phyloP scores from a whole-genome alignment of 345 rosid genomes.

The Durio zibethinus region DNA sequence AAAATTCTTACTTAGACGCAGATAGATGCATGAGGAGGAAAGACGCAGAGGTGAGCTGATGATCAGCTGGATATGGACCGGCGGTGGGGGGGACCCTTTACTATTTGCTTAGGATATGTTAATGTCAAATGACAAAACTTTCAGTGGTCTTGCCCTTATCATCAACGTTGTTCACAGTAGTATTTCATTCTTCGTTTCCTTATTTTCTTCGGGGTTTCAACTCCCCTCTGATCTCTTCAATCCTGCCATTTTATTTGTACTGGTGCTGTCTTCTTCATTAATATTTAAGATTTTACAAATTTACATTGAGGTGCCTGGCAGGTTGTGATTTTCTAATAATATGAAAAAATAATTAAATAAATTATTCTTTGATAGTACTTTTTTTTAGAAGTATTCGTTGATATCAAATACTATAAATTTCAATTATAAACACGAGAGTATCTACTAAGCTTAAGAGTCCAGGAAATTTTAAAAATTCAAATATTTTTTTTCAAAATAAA shows the following conservation, averaged over 20 bases:
- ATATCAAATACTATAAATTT: too few relatives aligned
- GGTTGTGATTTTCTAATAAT: not conserved
- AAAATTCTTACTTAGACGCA: not conserved
- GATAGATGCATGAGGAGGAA: not conserved
- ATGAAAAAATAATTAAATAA: too few relatives aligned
- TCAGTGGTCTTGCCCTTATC: not conserved
- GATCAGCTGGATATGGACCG: too few relatives aligned
- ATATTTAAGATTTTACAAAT: not conserved
- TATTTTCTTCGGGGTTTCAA: not conserved
- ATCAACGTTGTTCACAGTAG: not conserved
- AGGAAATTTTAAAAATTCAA: too few relatives aligned
- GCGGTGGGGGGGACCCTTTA: not conserved
- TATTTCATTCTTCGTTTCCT: not conserved
- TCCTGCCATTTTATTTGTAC: not conserved
- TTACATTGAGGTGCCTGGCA: not conserved
- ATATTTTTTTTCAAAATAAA: too few relatives aligned
- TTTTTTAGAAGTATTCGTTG: too few relatives aligned
- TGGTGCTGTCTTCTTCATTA: not conserved
- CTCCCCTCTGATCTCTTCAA: not conserved
- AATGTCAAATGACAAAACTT: constrained; percentile 4
- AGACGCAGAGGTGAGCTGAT: not conserved
- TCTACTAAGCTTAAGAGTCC: too few relatives aligned
- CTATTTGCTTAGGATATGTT: constrained; percentile 2
- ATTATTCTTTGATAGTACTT: too few relatives aligned
- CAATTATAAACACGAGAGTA: too few relatives aligned